phyloP scores from a whole-genome alignment of 768 basidiomycete species.

The Crepidotus variabilis region DNA sequence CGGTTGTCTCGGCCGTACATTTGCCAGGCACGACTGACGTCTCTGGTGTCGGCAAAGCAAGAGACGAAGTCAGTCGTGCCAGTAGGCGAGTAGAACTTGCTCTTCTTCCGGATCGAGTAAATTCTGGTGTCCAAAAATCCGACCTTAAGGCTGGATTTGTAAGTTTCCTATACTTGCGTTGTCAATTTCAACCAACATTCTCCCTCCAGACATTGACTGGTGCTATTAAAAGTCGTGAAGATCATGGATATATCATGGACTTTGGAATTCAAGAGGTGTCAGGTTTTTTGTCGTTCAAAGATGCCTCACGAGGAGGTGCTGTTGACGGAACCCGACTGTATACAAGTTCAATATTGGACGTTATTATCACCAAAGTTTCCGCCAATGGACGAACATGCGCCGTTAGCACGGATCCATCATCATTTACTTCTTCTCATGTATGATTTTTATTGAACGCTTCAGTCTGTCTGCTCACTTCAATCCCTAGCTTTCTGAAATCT shows the following conservation, averaged over 20 bases:
- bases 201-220: slow-evolving; percentile 64
- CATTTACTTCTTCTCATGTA: slow-evolving; percentile 54
- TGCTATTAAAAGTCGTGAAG: slow-evolving; percentile 81
- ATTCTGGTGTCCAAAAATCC: slow-evolving; percentile 69
- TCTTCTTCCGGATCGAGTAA: slow-evolving; percentile 80
- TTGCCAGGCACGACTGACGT: slow-evolving; percentile 60
- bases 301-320: slow-evolving; percentile 37
- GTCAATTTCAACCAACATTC: slow-evolving; percentile 3
- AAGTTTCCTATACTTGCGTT: slow-evolving; percentile 30
- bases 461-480: neutral
- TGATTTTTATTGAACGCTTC: slow-evolving; percentile 17
- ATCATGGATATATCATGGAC: slow-evolving; percentile 91
- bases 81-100: slow-evolving; percentile 83
- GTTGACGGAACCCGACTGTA: slow-evolving; percentile 31
- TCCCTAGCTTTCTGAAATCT: slow-evolving; percentile 68
- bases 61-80: slow-evolving; percentile 63
- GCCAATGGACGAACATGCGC: slow-evolving; percentile 79
- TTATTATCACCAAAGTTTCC: slow-evolving; percentile 63
- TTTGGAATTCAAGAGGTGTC: slow-evolving; percentile 75
- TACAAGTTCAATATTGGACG: slow-evolving; percentile 66
- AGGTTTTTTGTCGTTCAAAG: slow-evolving; percentile 83
- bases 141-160: slow-evolving; percentile 79
- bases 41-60: slow-evolving; percentile 53
- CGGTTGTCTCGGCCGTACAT: slow-evolving; percentile 68
- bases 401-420: slow-evolving; percentile 50